phyloP scores from a whole-genome alignment of 108 stramenopile genomes.

The Parietichytrium sp. region DNA sequence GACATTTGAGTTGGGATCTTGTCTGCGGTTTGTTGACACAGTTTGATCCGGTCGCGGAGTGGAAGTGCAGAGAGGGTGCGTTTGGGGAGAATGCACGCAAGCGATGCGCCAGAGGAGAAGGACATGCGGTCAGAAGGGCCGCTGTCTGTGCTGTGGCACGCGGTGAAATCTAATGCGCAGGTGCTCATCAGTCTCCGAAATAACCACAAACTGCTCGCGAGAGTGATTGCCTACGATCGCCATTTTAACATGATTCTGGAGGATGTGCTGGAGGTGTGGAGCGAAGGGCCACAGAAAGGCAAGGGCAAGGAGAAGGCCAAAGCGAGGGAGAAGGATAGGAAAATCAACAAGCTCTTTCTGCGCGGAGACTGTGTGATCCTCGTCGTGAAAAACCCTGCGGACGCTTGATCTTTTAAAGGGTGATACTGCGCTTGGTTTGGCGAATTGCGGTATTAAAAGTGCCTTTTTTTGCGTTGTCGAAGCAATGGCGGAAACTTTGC shows the following conservation, averaged over 20 bases:
- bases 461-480: no score
- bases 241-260: slow-evolving; percentile 81
- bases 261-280: slow-evolving; percentile 99
- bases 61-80: no score
- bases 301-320: slow-evolving; percentile 81
- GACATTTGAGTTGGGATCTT: no score
- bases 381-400: slow-evolving; percentile 77
- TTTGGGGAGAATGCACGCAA: no score
- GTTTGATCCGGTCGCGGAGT: no score
- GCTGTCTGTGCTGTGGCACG: slow-evolving; percentile 82
- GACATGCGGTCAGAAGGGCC: slow-evolving; percentile 77
- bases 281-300: slow-evolving; percentile 87
- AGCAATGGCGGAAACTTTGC: no score
- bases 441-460: no score
- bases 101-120: slow-evolving; percentile 23
- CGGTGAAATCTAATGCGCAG: slow-evolving; percentile 87
- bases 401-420: background rate
- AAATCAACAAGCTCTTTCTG: slow-evolving; percentile 97
- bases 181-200: slow-evolving; percentile 96
- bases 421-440: no score
- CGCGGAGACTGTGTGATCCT: slow-evolving; percentile 96
- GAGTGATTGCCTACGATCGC: slow-evolving; percentile 88
- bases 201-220: slow-evolving; percentile 93
- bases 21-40: no score
- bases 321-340: slow-evolving; percentile 89